Conservation (phyloP, 768 basidiomycete genomes). For the Pleurotus tuber-regium region DNA sequence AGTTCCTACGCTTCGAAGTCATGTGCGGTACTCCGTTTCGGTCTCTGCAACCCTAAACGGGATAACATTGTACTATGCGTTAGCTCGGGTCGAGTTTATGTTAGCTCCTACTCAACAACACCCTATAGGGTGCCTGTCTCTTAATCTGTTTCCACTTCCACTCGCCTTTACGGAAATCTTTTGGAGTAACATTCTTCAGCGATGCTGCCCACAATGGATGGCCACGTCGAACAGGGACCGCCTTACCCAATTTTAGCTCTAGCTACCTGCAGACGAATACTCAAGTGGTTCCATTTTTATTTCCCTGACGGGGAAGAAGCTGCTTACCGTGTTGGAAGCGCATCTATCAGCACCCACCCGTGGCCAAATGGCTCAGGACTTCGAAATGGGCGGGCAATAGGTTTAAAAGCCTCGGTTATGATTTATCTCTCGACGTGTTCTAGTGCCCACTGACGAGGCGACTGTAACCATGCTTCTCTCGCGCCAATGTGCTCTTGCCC, state of each 20-base stretch:
- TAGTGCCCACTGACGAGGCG: not conserved
- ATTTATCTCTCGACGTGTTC: not conserved
- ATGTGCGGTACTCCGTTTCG: not conserved
- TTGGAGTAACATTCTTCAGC: not conserved
- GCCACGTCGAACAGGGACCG: not conserved
- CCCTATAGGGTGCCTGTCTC: not conserved
- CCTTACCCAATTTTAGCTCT: conserved; percentile 5
- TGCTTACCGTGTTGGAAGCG: not conserved
- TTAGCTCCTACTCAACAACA: not conserved
- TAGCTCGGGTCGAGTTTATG: not conserved
- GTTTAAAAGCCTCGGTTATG: not conserved
- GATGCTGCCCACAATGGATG: not conserved
- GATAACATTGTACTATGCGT: not conserved
- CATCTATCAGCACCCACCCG: not conserved
- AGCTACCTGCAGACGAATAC: not conserved
- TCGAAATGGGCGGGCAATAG: not conserved
- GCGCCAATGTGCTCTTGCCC: conserved; percentile 9
- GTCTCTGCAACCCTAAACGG: not conserved
- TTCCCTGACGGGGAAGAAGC: conserved; percentile 5
- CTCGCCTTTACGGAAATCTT: not conserved
- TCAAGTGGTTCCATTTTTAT: not conserved
- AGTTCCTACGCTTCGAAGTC: not conserved
- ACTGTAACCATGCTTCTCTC: not conserved
- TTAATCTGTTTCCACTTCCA: conserved; percentile 6
- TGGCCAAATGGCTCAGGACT: not conserved